phyloP scores from a whole-genome alignment of 1,139 yeast species.

The Pichia sp. region DNA sequence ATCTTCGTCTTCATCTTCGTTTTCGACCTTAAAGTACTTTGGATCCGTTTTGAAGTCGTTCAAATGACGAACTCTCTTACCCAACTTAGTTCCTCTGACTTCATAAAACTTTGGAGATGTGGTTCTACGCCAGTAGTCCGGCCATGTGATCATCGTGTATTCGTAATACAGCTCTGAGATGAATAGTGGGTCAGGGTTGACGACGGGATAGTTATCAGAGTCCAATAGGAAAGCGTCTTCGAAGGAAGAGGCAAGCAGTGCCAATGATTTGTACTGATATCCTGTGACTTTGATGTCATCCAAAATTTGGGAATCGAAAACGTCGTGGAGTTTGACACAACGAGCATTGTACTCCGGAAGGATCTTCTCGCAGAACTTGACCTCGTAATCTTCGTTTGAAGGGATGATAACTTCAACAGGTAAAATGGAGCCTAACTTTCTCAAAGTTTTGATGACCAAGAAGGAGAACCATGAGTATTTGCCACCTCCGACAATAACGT shows the following conservation, averaged over 20 bases:
- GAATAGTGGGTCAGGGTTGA: slow-evolving; percentile 47
- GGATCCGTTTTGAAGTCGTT: slow-evolving; percentile 31
- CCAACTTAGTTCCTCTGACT: slow-evolving; percentile 40
- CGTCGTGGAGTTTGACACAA: slow-evolving; percentile 40
- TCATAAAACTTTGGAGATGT: slow-evolving; percentile 56
- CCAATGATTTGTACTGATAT: slow-evolving; percentile 57
- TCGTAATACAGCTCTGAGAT: slow-evolving; percentile 36
- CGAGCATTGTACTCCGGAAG: slow-evolving; percentile 44
- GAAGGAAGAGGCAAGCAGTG: slow-evolving; percentile 46
- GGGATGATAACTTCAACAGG: slow-evolving; percentile 71
- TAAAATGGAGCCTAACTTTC: slow-evolving; percentile 56
- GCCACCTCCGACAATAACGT: slow-evolving; percentile 80
- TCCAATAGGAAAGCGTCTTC: slow-evolving; percentile 50
- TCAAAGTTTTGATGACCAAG: slow-evolving; percentile 55
- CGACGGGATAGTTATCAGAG: slow-evolving; percentile 53
- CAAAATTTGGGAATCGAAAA: slow-evolving; percentile 30
- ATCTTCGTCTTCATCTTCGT: slow-evolving; percentile 31
- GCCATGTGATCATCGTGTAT: slow-evolving; percentile 47
- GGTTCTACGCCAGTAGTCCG: slow-evolving; percentile 65
- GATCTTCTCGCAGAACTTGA: slow-evolving; percentile 41
- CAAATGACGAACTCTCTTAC: slow-evolving; percentile 28
- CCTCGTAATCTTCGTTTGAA: slow-evolving; percentile 41
- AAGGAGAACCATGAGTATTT: slow-evolving; percentile 70
- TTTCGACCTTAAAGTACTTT: slow-evolving; percentile 29
- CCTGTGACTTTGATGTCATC: slow-evolving; percentile 37